Evolutionary conservation across 1,139 yeast species (phyloP).

Genomic region (Blastobotrys malaysiensis): DNA sequence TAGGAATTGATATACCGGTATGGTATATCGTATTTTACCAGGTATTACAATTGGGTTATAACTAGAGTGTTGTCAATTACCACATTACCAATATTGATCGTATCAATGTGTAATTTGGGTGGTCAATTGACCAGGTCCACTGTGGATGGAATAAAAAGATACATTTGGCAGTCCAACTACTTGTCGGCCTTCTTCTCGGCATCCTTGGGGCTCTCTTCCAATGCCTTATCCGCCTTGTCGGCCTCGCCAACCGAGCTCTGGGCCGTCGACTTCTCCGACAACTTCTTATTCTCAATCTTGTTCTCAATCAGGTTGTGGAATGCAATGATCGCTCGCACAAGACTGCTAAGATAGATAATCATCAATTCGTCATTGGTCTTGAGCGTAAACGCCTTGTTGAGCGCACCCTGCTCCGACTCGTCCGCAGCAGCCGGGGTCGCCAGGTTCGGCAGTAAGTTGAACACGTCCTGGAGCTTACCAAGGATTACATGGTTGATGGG

Average conservation of each 20-base stretch:
- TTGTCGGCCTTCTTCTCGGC: slow-evolving; percentile 6
- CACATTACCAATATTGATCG: too few species aligned
- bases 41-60: too few species aligned
- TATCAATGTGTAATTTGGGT: too few species aligned
- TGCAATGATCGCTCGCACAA: slow-evolving; percentile 92
- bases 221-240: slow-evolving; percentile 3
- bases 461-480: slow-evolving; percentile 91
- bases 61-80: too few species aligned
- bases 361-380: slow-evolving; percentile 95
- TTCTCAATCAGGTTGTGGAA: slow-evolving; percentile 96
- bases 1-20: too few species aligned
- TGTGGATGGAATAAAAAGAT: background rate
- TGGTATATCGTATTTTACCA: too few species aligned
- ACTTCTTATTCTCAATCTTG: slow-evolving; percentile 66
- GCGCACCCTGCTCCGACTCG: slow-evolving; percentile 25
- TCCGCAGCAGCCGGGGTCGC: slow-evolving; percentile 34
- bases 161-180: background rate
- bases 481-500: slow-evolving; percentile 88
- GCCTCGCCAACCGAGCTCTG: slow-evolving; percentile 11
- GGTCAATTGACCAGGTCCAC: too few species aligned
- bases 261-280: slow-evolving; percentile 9
- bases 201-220: slow-evolving; percentile 8
- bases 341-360: slow-evolving; percentile 83
- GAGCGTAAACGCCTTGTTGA: slow-evolving; percentile 76
- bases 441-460: slow-evolving; percentile 85